Percentiles rank a stretch among this genome's conserved stretches.
These are phyloP conservation scores for Globisporangium apiculatum DNA, from an alignment of 352 stramenopile genomes.

Conservation along the genomic window DNA sequence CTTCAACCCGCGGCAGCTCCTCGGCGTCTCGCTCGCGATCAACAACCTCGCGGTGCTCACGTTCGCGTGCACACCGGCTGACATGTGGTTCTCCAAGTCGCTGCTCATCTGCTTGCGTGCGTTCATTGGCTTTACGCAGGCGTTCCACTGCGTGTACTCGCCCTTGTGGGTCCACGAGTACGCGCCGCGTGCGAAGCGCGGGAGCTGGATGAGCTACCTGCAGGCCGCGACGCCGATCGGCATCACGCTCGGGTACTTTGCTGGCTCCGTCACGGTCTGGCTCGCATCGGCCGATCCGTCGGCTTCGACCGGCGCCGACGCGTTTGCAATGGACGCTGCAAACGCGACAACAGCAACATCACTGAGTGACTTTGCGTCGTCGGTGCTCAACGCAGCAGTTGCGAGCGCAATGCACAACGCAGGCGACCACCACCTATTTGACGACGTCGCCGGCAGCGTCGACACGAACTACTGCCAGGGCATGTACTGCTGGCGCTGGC, in stretches of 20 bases:
- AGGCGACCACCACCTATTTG: conserved; percentile 26
- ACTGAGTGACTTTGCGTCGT: conserved; percentile 7
- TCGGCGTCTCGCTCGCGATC: conserved; percentile 59
- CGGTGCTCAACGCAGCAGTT: conserved; percentile 18
- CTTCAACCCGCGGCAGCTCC: conserved; percentile 56
- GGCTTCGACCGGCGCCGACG: conserved; percentile 7
- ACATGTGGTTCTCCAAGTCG: conserved; percentile 59
- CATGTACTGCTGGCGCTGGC: conserved; percentile 86
- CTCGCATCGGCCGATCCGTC: conserved; percentile 16
- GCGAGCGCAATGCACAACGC: conserved; percentile 14
- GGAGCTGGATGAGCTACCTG: conserved; percentile 82
- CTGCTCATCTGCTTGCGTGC: conserved; percentile 68
- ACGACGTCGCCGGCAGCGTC: conserved; percentile 22
- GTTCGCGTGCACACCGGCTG: conserved; percentile 60
- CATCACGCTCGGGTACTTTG: conserved; percentile 76
- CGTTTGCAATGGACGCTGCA: conserved; percentile 3
- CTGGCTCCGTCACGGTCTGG: conserved; percentile 71
- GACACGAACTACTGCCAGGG: conserved; percentile 47
- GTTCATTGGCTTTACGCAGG: conserved; percentile 70
- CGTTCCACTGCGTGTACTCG: conserved; percentile 81
- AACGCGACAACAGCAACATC: conserved; percentile 9
- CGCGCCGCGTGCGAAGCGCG: conserved; percentile 54
- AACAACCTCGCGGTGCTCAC: conserved; percentile 75
- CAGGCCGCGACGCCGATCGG: conserved; percentile 66
- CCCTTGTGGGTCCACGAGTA: conserved; percentile 86